Evolutionary conservation across 352 stramenopile species (phyloP).

Genomic region (Pythium utonaiense): DNA sequence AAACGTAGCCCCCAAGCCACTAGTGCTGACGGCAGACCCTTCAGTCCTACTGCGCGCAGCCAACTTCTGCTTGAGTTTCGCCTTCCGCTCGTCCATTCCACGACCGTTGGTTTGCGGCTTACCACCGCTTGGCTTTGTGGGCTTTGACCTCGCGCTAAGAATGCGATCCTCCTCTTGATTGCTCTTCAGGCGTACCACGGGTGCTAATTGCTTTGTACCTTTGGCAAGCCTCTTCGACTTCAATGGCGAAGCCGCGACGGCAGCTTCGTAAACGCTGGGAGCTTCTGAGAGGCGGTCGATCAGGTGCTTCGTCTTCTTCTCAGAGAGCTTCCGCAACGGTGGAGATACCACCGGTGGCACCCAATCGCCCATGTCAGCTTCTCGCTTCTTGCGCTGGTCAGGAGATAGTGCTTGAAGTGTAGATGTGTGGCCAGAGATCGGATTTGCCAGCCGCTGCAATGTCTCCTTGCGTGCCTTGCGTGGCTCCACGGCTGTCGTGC

Average conservation of each 20-base stretch:
- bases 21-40: neutral
- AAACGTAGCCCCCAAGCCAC: slow-evolving; percentile 13
- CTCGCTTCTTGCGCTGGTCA: slow-evolving; percentile 48
- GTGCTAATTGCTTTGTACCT: neutral
- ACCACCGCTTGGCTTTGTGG: neutral
- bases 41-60: neutral
- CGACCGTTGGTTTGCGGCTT: neutral
- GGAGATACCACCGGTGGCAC: neutral
- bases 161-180: slow-evolving; percentile 9
- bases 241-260: neutral
- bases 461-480: slow-evolving; percentile 57
- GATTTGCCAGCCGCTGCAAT: slow-evolving; percentile 59
- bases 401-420: slow-evolving; percentile 60
- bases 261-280: slow-evolving; percentile 18
- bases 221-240: slow-evolving; percentile 5
- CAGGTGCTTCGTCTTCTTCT: slow-evolving; percentile 7
- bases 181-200: neutral
- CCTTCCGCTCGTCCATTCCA: slow-evolving; percentile 31
- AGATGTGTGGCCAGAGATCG: slow-evolving; percentile 61
- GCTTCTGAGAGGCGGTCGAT: slow-evolving; percentile 22
- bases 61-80: slow-evolving; percentile 41
- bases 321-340: neutral
- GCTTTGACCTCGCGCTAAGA: neutral
- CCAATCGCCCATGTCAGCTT: slow-evolving; percentile 23
- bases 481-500: slow-evolving; percentile 37